Conservation (phyloP, 257 asterid genomes). For the Rhazya stricta region DNA sequence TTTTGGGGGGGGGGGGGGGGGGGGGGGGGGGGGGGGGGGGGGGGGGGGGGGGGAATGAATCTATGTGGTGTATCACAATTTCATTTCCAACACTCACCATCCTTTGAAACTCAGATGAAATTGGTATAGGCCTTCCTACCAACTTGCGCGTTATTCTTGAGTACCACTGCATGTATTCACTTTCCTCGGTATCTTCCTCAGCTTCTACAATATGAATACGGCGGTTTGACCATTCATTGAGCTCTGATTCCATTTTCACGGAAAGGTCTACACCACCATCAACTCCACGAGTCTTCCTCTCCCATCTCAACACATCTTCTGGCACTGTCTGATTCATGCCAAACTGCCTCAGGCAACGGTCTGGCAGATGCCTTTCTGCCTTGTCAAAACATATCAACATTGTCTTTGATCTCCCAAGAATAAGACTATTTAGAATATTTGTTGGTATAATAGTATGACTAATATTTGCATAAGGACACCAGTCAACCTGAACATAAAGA, state of each 20-base stretch:
- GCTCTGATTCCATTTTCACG: conserved; percentile 82
- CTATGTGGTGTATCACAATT: not conserved
- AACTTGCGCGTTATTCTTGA: conserved; percentile 59
- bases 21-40: not conserved
- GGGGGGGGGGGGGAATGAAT: not conserved
- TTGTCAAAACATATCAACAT: conserved; percentile 94
- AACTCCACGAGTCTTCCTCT: conserved; percentile 95
- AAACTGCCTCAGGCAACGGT: conserved; percentile 88
- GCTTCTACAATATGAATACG: conserved; percentile 74
- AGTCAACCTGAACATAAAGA: conserved; percentile 54
- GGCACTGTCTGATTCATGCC: conserved; percentile 85
- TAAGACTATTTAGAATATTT: conserved; percentile 61
- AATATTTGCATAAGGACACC: conserved; percentile 90
- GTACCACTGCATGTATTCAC: conserved; percentile 85
- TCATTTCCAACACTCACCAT: conserved; percentile 50
- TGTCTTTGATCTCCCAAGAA: conserved; percentile 90
- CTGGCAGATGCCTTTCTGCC: conserved; percentile 96
- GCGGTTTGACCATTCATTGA: conserved; percentile 75
- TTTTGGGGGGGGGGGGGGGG: not conserved
- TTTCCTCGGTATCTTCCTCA: conserved; percentile 78
- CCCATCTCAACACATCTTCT: conserved; percentile 81
- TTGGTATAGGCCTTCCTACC: conserved; percentile 84
- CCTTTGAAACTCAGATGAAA: conserved; percentile 84
- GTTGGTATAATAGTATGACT: conserved; percentile 83
- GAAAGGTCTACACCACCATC: conserved; percentile 89